A percentile compares a stretch with the other conserved stretches of the same genome.
These are phyloP conservation scores for Serendipita sp. DNA, from an alignment of 768 basidiomycete genomes.

Conservation along the genomic window DNA sequence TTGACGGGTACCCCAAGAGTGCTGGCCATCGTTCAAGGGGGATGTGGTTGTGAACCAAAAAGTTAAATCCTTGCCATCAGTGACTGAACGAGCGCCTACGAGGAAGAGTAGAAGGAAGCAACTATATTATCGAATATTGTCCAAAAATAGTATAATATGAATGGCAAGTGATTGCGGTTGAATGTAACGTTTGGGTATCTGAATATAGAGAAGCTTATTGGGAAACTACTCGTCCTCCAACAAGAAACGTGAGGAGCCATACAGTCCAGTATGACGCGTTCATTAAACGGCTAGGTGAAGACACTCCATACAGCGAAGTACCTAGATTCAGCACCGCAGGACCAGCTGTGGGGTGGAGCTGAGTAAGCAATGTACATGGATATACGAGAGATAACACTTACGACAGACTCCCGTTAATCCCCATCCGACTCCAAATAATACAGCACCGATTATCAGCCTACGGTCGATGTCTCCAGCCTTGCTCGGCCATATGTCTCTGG, in stretches of 20 bases:
- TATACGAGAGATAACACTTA: slow-evolving; percentile 21
- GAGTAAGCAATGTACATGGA: neutral
- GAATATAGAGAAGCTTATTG: no score
- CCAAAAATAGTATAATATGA: no score
- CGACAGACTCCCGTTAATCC: slow-evolving; percentile 46
- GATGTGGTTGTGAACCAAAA: neutral
- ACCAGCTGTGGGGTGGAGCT: slow-evolving; percentile 32
- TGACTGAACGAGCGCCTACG: no score
- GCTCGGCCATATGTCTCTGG: slow-evolving; percentile 15
- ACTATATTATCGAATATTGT: no score
- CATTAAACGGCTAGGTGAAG: no score
- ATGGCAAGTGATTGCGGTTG: no score
- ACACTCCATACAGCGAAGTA: neutral
- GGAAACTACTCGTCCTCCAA: no score
- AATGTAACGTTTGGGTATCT: no score
- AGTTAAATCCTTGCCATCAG: no score
- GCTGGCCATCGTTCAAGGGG: slow-evolving; percentile 15
- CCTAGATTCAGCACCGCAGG: slow-evolving; percentile 50
- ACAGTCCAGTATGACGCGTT: no score
- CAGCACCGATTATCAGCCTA: slow-evolving; percentile 34
- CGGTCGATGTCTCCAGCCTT: slow-evolving; percentile 30
- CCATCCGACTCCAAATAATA: slow-evolving; percentile 49
- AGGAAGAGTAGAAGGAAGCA: no score
- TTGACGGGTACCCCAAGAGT: slow-evolving; percentile 90
- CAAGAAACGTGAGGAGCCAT: no score